A percentile compares a stretch with the other conserved stretches of the same genome.
Evolutionary conservation across 257 asterid genomes (phyloP).

Genomic region (Solanum piurae): DNA sequence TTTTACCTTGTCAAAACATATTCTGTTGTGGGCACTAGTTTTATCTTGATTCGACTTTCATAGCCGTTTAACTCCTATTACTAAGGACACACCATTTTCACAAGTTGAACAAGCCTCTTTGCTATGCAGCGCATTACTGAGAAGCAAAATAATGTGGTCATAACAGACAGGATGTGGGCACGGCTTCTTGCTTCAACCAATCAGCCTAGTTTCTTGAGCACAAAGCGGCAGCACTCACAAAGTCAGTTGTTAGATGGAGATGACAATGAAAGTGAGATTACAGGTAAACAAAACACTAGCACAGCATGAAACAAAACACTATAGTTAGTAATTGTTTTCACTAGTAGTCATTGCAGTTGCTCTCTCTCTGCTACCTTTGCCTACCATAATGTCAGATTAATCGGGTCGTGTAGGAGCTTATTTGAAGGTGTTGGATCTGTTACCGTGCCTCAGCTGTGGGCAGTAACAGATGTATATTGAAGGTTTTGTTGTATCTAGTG

Average conservation of each 20-base stretch:
- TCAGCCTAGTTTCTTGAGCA: slow-evolving; percentile 37
- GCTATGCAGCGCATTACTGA: slow-evolving; percentile 34
- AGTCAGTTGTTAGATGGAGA: slow-evolving; percentile 14
- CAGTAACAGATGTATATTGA: slow-evolving; percentile 15
- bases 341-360: not conserved
- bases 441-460: slow-evolving; percentile 49
- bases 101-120: not conserved
- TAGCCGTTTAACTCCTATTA: not conserved
- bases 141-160: slow-evolving; percentile 37
- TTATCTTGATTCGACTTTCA: not conserved
- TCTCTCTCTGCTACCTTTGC: slow-evolving; percentile 5
- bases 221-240: slow-evolving; percentile 1
- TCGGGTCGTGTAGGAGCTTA: slow-evolving; percentile 33
- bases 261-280: not conserved
- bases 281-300: slow-evolving; percentile 18
- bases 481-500: slow-evolving; percentile 2
- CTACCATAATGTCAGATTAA: slow-evolving; percentile 16
- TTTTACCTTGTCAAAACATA: not conserved
- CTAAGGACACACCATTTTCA: not conserved
- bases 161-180: slow-evolving; percentile 49
- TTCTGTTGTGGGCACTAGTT: not conserved
- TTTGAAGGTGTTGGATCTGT: slow-evolving; percentile 30
- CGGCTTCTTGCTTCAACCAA: slow-evolving; percentile 49
- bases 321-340: not conserved
- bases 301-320: slow-evolving; percentile 8